Conservation (phyloP, 768 basidiomycete species). For the Leccinum subtestaceum region DNA sequence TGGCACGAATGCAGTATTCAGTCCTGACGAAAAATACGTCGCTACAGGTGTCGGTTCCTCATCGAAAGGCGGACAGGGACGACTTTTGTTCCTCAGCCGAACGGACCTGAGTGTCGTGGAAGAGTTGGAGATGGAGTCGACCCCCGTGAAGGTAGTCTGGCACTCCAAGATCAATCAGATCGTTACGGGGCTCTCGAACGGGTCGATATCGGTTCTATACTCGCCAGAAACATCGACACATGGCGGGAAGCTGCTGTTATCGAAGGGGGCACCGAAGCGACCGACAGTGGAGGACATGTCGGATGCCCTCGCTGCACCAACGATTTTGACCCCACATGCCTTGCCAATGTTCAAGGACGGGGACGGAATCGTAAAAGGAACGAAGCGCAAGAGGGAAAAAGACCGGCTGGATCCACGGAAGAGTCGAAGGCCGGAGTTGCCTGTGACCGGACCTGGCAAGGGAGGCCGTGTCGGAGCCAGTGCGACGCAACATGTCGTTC, state of each 20-base stretch:
- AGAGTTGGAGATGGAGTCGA: constrained; percentile 64
- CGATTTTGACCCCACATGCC: constrained; percentile 90
- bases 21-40: constrained; percentile 88
- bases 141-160: constrained; percentile 90
- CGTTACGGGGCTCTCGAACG: constrained; percentile 82
- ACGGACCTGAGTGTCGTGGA: constrained; percentile 68
- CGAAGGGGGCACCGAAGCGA: constrained; percentile 82
- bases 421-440: constrained; percentile 88
- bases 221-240: constrained; percentile 88
- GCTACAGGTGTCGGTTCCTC: constrained; percentile 78
- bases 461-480: constrained; percentile 96
- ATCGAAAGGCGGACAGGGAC: constrained; percentile 65
- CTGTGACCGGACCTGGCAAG: constrained; percentile 87
- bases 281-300: constrained; percentile 87
- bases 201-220: constrained; percentile 86
- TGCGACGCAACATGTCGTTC: constrained; percentile 95
- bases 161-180: constrained; percentile 98
- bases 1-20: constrained; percentile 91
- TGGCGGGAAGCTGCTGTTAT: constrained; percentile 86
- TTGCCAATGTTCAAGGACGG: constrained; percentile 91
- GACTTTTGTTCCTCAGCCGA: constrained; percentile 70
- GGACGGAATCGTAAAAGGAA: constrained; percentile 60
- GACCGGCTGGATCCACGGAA: constrained; percentile 87
- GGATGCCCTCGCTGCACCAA: constrained; percentile 77
- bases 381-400: constrained; percentile 88